Evolutionary conservation across 2,329 filamentous ascomycete species (phyloP).

Genomic region (Fusarium verrucosum): DNA sequence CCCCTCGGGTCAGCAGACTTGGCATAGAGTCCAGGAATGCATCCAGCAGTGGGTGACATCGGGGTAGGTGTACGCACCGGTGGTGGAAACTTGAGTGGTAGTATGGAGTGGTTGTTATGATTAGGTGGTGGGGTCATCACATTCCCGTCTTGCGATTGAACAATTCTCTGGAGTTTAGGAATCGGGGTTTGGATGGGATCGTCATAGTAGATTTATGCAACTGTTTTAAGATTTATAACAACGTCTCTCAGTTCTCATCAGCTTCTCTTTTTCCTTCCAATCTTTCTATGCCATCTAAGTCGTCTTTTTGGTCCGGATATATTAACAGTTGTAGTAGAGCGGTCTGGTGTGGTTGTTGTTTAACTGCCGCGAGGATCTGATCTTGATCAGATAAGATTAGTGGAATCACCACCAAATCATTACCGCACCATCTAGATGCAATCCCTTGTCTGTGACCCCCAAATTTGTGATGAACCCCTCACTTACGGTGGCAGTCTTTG

Average conservation of each 20-base stretch:
- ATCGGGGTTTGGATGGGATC: neutral
- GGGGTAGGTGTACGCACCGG: neutral
- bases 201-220: neutral
- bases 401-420: conserved; percentile 1
- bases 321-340: neutral
- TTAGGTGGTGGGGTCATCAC: conserved; percentile 11
- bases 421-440: conserved; percentile 3
- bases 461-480: neutral
- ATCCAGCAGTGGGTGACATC: neutral
- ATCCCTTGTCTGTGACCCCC: conserved; percentile 7
- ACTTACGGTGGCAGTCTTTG: neutral
- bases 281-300: neutral
- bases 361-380: conserved; percentile 9
- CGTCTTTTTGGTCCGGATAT: neutral
- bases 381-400: conserved; percentile 33
- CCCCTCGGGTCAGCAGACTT: conserved; percentile 12
- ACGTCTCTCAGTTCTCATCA: conserved; percentile 33
- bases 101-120: neutral
- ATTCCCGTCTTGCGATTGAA: neutral
- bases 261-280: neutral
- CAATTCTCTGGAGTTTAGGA: conserved; percentile 6
- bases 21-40: conserved; percentile 17
- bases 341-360: neutral
- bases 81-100: neutral
- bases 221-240: neutral